Conservation (phyloP, 106 monocot genomes). For the Dioscorea dumetorum region DNA sequence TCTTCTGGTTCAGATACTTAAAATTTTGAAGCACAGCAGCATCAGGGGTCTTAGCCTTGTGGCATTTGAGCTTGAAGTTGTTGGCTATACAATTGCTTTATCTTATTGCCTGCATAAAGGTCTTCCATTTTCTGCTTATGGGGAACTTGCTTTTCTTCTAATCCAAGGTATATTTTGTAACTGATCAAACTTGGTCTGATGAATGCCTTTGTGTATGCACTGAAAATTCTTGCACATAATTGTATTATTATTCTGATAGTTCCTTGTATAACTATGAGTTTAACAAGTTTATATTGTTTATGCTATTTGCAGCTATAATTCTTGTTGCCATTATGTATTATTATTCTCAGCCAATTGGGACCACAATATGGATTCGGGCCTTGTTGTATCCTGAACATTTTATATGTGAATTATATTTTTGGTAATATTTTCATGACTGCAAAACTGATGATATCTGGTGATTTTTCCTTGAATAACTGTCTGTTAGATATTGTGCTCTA, state of each 20-base stretch:
- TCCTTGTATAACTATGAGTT: neutral
- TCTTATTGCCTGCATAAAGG: conserved; percentile 93
- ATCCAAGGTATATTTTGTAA: conserved; percentile 59
- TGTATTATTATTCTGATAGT: neutral
- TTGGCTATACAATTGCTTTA: conserved; percentile 91
- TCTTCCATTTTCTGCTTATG: conserved; percentile 93
- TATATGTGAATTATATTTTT: neutral
- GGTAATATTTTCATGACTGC: neutral
- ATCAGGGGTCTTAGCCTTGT: conserved; percentile 78
- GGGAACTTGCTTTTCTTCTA: conserved; percentile 78
- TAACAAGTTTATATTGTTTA: conserved; percentile 8
- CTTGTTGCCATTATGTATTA: conserved; percentile 82
- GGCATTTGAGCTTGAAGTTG: conserved; percentile 90
- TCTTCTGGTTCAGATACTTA: conserved; percentile 48
- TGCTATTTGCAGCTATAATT: conserved; percentile 61
- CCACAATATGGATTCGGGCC: conserved; percentile 48
- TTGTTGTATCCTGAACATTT: conserved; percentile 74
- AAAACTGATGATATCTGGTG: neutral
- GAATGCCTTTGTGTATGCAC: neutral
- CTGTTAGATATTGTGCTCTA: conserved; percentile 77
- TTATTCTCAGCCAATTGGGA: conserved; percentile 66
- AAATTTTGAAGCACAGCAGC: conserved; percentile 73
- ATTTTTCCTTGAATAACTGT: conserved; percentile 26
- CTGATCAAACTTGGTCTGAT: neutral
- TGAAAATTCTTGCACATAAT: neutral